phyloP scores from a whole-genome alignment of 2,329 filamentous ascomycete species.

The Eutypa lata region DNA sequence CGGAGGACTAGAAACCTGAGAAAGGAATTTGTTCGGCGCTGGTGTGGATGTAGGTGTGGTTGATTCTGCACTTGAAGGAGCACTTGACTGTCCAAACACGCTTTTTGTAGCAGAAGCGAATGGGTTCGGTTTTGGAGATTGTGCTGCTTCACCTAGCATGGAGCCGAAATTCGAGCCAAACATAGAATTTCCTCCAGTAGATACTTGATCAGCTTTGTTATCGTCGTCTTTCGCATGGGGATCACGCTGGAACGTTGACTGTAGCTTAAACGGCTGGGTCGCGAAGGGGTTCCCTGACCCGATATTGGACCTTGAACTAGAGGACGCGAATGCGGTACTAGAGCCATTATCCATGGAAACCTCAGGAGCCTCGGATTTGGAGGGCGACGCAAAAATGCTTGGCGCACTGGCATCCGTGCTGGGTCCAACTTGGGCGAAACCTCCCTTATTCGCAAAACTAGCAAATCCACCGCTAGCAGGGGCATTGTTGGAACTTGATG shows the following conservation, averaged over 20 bases:
- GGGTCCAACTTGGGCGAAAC: slow-evolving; percentile 49
- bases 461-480: slow-evolving; percentile 30
- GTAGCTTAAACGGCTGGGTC: slow-evolving; percentile 62
- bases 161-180: slow-evolving; percentile 62
- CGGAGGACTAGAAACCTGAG: slow-evolving; percentile 32
- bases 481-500: slow-evolving; percentile 8
- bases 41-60: slow-evolving; percentile 53
- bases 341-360: slow-evolving; percentile 31
- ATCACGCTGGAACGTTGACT: slow-evolving; percentile 65
- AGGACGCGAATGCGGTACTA: slow-evolving; percentile 36
- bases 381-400: slow-evolving; percentile 36
- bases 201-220: slow-evolving; percentile 29
- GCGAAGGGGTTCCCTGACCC: slow-evolving; percentile 36
- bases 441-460: slow-evolving; percentile 51
- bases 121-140: slow-evolving; percentile 32
- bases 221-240: slow-evolving; percentile 58
- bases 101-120: slow-evolving; percentile 16
- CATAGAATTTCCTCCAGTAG: slow-evolving; percentile 44
- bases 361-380: slow-evolving; percentile 29
- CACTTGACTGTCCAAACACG: slow-evolving; percentile 16
- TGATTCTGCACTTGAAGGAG: slow-evolving; percentile 25
- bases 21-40: slow-evolving; percentile 44
- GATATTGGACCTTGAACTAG: slow-evolving; percentile 34
- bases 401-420: slow-evolving; percentile 29
- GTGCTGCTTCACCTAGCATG: slow-evolving; percentile 48